phyloP scores from a whole-genome alignment of 2,329 filamentous ascomycete genomes.

The Corinectria fuckeliana region DNA sequence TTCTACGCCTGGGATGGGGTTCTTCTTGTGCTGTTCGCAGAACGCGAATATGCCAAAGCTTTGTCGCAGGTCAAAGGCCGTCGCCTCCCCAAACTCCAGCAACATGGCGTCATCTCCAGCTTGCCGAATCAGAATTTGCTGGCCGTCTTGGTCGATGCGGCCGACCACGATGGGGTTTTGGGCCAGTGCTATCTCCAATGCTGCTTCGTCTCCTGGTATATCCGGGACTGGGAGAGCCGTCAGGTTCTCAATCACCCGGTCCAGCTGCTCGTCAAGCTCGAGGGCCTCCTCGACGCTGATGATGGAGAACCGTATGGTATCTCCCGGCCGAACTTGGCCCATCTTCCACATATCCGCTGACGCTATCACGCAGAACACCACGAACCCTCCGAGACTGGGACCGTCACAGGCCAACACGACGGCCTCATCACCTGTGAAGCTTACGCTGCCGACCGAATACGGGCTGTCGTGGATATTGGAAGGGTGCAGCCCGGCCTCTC shows the following conservation, averaged over 20 bases:
- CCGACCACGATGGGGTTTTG: constrained; percentile 21
- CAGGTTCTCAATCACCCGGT: constrained; percentile 31
- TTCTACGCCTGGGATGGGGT: constrained; percentile 38
- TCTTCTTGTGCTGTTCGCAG: constrained; percentile 38
- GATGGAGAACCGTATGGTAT: constrained; percentile 43
- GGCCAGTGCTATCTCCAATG: not conserved
- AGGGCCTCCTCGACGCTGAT: constrained; percentile 37
- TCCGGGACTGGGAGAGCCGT: not conserved
- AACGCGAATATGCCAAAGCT: constrained; percentile 45
- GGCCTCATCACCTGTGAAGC: constrained; percentile 51
- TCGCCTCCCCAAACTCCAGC: constrained; percentile 41
- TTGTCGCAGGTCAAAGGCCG: constrained; percentile 41
- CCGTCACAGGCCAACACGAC: constrained; percentile 49
- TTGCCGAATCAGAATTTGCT: constrained; percentile 34
- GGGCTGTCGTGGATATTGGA: constrained; percentile 51
- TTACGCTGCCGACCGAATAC: constrained; percentile 50
- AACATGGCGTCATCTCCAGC: constrained; percentile 45
- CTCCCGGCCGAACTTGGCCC: constrained; percentile 49
- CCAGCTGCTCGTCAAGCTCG: constrained; percentile 31
- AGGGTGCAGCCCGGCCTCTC: constrained; percentile 48
- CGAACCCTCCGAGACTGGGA: constrained; percentile 50
- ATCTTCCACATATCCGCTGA: constrained; percentile 51
- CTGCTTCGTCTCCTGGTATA: not conserved
- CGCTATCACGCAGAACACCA: constrained; percentile 47
- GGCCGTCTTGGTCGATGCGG: constrained; percentile 19